Evolutionary conservation across 257 asterid species (phyloP), one percentile per base, ranked within the genome.

Genomic region (Solanum pinnatisectum): DNA sequence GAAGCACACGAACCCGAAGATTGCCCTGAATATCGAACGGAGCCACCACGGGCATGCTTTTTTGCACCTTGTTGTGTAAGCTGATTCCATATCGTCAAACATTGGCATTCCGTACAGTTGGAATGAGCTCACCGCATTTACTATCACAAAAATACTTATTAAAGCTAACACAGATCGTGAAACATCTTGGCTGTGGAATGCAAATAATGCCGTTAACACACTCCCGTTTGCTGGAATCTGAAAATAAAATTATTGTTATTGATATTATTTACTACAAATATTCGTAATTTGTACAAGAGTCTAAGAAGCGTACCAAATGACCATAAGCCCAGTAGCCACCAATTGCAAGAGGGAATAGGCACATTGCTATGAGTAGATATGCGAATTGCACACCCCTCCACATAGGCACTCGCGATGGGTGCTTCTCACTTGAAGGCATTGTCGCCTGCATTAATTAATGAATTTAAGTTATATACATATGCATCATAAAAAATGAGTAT

Each of bases 251-350:
- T 18, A 15, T 27, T 16, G 2, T 46, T 46, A 15, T 15, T 14
- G 52, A 44, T 0, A 27, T 81, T 52, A 60, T 71, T 18, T 67
- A 85, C 2, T 40, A 22, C 11, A 68, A 13, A 3, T 39, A 67
- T 25, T 25, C 2, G 3, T 85, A 35, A 59, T 60, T 63, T 20
- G 14, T 3, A 3, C 2, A 27, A 85, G 52, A 35, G 32, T 27
- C 18, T 25, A 12, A 72, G 25, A 27, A 22, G 56, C 76, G 7
- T 93, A 95, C 98, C 96, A 71, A 1, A 30, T 88, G 88, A 39
- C 99, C 99, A 12, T 96, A 96, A 5, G 98, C 98, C 98, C 98
- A 96, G 40, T 95, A 96, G 3, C 99, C 98, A 22, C 89, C 95
- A 8, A 96, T 91, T 7, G 98, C 95, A 1, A 95, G 92, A 33